Evolutionary conservation across 805 yeast genomes (phyloP), one percentile per base, ranked within the genome.

Genomic region (Hemisphaericaspora nanyangensis): DNA sequence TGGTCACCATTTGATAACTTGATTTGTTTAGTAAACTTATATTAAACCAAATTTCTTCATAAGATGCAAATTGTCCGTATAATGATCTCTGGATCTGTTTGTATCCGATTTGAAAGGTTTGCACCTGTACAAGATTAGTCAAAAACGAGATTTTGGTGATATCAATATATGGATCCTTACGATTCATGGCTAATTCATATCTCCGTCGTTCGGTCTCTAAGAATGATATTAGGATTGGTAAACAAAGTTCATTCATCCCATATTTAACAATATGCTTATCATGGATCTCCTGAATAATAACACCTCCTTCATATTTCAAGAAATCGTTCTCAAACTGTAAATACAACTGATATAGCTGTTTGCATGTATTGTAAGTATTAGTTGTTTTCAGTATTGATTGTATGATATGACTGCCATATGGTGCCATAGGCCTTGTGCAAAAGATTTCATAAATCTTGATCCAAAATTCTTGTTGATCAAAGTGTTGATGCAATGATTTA

Each of bases 91-190:
- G n/a, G 16, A 39, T 16, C 17, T 26, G n/a, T 1, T 27, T 11
- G 25, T 50, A 40, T 1, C 51, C 58, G 7, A 52, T 13, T 29
- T 39, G 40, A 29, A 34, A 47, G 29, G 51, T 50, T 16, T 45
- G 51, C 6, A 46, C 45, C n/a, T 29, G 25, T 3, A 52, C 29
- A 8, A 56, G 26, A 37, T 47, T 55, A 7, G 36, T 16, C 11
- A 44, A 32, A 2, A 47, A 31, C 4, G 56, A 37, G 19, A 34
- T 17, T 31, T 22, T 33, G 7, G 40, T 30, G 7, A 48, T 29
- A 10, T 45, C 45, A 18, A 29, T 12, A 15, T 5, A 33, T 11
- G 13, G 4, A 12, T 7, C 11, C 5, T 7, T 4, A 5, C 8
- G 7, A 17, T 19, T n/a, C 3, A 30, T 18, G 11, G 5, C 5